Evolutionary conservation across 2,329 filamentous ascomycete species (phyloP).

Genomic region (Penicillium sp.): DNA sequence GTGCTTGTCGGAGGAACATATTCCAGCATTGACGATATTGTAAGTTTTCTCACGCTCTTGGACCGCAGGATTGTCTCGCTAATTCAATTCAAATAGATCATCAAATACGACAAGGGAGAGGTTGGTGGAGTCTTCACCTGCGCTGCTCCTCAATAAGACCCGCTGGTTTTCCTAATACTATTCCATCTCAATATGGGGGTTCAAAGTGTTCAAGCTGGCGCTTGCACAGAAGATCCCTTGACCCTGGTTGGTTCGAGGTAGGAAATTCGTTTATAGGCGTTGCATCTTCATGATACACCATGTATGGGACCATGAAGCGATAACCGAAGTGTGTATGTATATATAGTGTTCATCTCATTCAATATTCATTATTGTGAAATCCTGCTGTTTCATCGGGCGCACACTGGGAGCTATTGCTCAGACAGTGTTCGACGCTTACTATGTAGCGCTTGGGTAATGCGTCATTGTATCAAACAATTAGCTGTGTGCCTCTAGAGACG

Average conservation of each 20-base stretch:
- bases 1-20: slow-evolving; percentile 79
- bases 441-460: too few relatives aligned
- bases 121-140: slow-evolving; percentile 72
- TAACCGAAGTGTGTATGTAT: slow-evolving; percentile 8
- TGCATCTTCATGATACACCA: slow-evolving; percentile 4
- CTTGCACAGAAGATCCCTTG: background rate
- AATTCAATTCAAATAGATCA: slow-evolving; percentile 42
- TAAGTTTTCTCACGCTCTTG: slow-evolving; percentile 23
- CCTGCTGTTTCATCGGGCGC: background rate
- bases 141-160: slow-evolving; percentile 29
- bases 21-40: slow-evolving; percentile 49
- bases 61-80: background rate
- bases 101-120: slow-evolving; percentile 61
- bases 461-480: too few relatives aligned
- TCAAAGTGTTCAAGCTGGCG: slow-evolving; percentile 8
- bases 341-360: background rate
- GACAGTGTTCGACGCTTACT: too few relatives aligned
- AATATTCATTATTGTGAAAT: background rate
- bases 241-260: slow-evolving; percentile 4
- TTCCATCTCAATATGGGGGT: background rate
- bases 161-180: background rate
- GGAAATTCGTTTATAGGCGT: background rate
- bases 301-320: background rate
- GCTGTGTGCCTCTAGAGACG: too few relatives aligned
- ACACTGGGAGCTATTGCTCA: too few relatives aligned